Percentiles rank a stretch among this genome's conserved stretches.
Evolutionary conservation across 257 asterid species (phyloP).

Genomic region (Agastache rugosa): DNA sequence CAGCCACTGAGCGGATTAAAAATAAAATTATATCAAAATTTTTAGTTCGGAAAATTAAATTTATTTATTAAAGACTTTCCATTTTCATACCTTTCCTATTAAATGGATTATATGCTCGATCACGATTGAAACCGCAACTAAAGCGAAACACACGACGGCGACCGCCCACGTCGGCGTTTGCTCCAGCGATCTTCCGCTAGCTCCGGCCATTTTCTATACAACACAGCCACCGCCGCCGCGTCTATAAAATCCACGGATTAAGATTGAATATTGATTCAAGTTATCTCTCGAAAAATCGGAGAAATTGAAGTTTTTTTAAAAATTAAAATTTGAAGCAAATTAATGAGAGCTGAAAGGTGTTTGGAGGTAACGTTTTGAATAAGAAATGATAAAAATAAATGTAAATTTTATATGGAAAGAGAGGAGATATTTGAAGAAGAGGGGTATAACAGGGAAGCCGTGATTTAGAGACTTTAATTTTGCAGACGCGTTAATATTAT

Average conservation of each 20-base stretch:
- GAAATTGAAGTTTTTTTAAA: neutral
- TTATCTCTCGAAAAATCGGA: neutral
- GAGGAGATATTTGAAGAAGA: neutral
- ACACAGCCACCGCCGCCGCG: conserved; percentile 29
- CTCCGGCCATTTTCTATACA: conserved; percentile 66
- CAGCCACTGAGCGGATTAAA: conserved; percentile 63
- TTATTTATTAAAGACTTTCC: neutral
- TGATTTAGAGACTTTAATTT: conserved; percentile 22
- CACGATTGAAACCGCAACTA: conserved; percentile 70
- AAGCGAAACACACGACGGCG: conserved; percentile 73
- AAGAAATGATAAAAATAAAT: neutral
- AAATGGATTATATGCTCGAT: conserved; percentile 75
- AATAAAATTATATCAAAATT: neutral
- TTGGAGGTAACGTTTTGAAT: neutral
- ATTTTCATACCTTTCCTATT: conserved; percentile 61
- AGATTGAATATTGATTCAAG: neutral
- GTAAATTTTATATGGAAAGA: neutral
- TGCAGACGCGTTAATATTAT: conserved; percentile 24
- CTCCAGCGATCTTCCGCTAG: conserved; percentile 68
- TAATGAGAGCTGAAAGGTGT: neutral
- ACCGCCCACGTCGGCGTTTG: conserved; percentile 96
- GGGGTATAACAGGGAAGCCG: conserved; percentile 13
- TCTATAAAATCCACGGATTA: neutral
- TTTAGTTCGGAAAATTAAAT: no score
- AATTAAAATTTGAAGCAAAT: neutral